Base-by-base conservation (phyloP, 2,329 filamentous ascomycete genomes). In the Colletotrichum salicis region DNA sequence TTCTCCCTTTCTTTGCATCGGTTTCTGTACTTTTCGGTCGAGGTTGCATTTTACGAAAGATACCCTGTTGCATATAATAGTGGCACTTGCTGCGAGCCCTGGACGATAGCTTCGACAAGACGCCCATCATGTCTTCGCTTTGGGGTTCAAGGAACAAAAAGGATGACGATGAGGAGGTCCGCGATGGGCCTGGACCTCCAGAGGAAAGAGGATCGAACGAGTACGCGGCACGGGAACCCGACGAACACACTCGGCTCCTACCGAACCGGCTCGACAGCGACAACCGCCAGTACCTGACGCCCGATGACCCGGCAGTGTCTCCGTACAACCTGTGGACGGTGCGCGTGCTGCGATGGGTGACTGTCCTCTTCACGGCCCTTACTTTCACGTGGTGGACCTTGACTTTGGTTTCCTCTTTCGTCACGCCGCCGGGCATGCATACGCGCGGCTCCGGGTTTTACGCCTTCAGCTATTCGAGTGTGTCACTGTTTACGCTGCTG, bases 291-390 rank as follows among this genome's bases (percentile, higher is more conserved):
- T 72, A 64, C 58, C 79, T 85, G 29, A 78, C 77, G 10, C 83
- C 84, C 27, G 84, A 85, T 65, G 84, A 85, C 69, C 83, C 84
- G 11, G 84, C 83, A n/a, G 84, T 97, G 82, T 94, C 94, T 3
- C 96, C 96, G 0, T 98, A 98, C 84, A 99, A 99, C 77, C 89
- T 98, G 48, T 97, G 95, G 92, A 94, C 91, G 71, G 93, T 99
- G 61, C 92, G 96, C 22, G 89, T 93, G 58, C 86, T 96, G 66
- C 90, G 95, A 79, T 94, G 91, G 78, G 81, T 96, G 72, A 96
- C 94, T 5, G 86, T 97, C 67, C 77, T 94, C 48, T 93, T 98
- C 78, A 86, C 96, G 24, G 81, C 90, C 63, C 79, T 95, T 76
- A 93, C 91, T 67, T 94, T 97, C 77, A 77, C 94, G n/a, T 98